Evolutionary conservation across 345 rosid species (phyloP), one percentile per base, ranked within the genome.

Genomic region (Aurinia saxatilis): DNA sequence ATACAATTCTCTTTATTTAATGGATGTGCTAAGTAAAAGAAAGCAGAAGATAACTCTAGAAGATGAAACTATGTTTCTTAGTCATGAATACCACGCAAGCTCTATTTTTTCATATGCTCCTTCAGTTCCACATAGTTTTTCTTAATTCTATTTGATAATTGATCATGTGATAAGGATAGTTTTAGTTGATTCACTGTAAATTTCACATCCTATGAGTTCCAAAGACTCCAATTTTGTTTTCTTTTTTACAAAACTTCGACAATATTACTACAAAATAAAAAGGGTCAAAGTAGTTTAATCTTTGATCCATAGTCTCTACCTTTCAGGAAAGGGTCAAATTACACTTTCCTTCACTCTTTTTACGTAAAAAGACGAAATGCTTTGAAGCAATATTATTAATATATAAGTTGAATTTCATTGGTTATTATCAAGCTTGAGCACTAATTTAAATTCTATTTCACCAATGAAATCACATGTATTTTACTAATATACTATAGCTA

Each of bases 1-100:
- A 72, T 87, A 13, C 65, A 75, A 15, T 75, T 87, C 69, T 71
- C 87, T 17, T 54, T 93, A 73, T 90, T 93, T 70, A 84, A 82
- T 16, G 82, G 79, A 57, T 81, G 88, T 59, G 75, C 68, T 41
- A 87, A 81, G 86, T 70, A 83, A 27, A 89, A 82, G 78, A 82
- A 76, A 72, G 27, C 74, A 11, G 83, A 77, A 34, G 78, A 75
- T 71, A 82, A 75, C 63, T 56, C 41, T 17, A 77, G 74, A 74
- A 80, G 75, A 78, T 84, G 56, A 79, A 71, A 62, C 46, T 58
- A 7, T 29, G 31, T 66, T 27, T 10, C 6, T 0, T 1, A 39
- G 19, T 50, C 30, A 14, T 50, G 44, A 19, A 18, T 15, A 39
- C 65, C 53, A 12, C 38, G 19, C 46, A 60, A 42, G 21, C 54